Evolutionary conservation across 345 rosid genomes (phyloP).

Genomic region (Turnera subulata): DNA sequence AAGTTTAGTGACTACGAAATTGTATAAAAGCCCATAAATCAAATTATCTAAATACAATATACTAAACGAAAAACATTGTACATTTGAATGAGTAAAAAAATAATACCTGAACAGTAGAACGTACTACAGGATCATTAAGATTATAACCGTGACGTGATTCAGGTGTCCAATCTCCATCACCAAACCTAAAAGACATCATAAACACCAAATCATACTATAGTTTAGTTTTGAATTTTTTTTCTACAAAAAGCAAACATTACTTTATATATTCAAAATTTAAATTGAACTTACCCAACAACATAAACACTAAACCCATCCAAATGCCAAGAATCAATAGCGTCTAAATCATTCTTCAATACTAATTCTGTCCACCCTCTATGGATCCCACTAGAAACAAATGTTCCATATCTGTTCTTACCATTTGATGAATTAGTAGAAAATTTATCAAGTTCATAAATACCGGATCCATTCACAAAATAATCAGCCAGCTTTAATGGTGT

Average conservation of each 20-base stretch:
- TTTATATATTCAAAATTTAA: too few relatives aligned
- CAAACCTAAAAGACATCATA: slow-evolving; percentile 25
- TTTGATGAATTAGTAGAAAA: slow-evolving; percentile 35
- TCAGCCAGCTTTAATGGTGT: slow-evolving; percentile 57
- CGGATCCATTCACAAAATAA: slow-evolving; percentile 26
- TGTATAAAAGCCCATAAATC: background rate
- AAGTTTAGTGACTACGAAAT: background rate
- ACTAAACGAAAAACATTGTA: background rate
- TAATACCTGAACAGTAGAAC: slow-evolving; percentile 26
- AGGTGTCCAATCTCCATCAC: slow-evolving; percentile 30
- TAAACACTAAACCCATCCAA: slow-evolving; percentile 50
- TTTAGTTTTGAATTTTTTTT: background rate
- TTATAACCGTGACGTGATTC: slow-evolving; percentile 22
- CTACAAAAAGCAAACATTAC: too few relatives aligned
- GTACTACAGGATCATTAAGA: slow-evolving; percentile 24
- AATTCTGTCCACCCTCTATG: slow-evolving; percentile 54
- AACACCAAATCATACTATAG: background rate
- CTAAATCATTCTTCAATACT: slow-evolving; percentile 35
- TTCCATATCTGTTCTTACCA: slow-evolving; percentile 23
- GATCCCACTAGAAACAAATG: slow-evolving; percentile 38
- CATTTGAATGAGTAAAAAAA: too few relatives aligned
- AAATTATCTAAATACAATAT: too few relatives aligned
- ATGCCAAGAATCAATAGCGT: slow-evolving; percentile 51
- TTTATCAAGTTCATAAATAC: slow-evolving; percentile 35
- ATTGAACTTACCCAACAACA: slow-evolving; percentile 39